Evolutionary conservation across 2,329 filamentous ascomycete species (phyloP).

Genomic region (Arthrobotrys pseudoclavata): DNA sequence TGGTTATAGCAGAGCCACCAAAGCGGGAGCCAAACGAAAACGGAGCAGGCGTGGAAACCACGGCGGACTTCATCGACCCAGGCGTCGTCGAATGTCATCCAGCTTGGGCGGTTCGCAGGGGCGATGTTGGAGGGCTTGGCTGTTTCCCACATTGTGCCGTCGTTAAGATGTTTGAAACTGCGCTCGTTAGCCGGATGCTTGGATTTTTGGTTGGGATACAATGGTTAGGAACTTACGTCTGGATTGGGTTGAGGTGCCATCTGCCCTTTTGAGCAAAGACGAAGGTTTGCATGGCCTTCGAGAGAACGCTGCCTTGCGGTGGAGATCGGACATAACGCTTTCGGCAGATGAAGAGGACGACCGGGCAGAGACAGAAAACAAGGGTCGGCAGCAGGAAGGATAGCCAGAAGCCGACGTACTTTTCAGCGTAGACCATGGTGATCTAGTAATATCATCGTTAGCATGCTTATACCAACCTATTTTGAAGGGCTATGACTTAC

Average conservation of each 20-base stretch:
- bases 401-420: conserved; percentile 82
- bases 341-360: conserved; percentile 73
- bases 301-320: conserved; percentile 79
- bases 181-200: conserved; percentile 36
- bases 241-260: conserved; percentile 74
- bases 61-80: conserved; percentile 85
- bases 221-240: conserved; percentile 67
- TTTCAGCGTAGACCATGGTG: conserved; percentile 80
- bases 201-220: not conserved
- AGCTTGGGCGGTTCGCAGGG: conserved; percentile 72
- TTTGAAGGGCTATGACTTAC: conserved; percentile 65
- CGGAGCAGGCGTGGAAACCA: conserved; percentile 75
- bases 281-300: conserved; percentile 76
- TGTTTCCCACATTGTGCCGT: conserved; percentile 75
- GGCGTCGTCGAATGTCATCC: conserved; percentile 86
- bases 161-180: conserved; percentile 70
- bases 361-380: conserved; percentile 75
- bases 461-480: not conserved
- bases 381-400: conserved; percentile 77
- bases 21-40: conserved; percentile 74
- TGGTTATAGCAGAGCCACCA: conserved; percentile 74
- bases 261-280: conserved; percentile 74
- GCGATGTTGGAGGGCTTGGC: conserved; percentile 77
- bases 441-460: conserved; percentile 67
- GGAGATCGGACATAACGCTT: conserved; percentile 75